Conservation (phyloP, 805 yeast genomes). For the Starmerella ratchasimensis region DNA sequence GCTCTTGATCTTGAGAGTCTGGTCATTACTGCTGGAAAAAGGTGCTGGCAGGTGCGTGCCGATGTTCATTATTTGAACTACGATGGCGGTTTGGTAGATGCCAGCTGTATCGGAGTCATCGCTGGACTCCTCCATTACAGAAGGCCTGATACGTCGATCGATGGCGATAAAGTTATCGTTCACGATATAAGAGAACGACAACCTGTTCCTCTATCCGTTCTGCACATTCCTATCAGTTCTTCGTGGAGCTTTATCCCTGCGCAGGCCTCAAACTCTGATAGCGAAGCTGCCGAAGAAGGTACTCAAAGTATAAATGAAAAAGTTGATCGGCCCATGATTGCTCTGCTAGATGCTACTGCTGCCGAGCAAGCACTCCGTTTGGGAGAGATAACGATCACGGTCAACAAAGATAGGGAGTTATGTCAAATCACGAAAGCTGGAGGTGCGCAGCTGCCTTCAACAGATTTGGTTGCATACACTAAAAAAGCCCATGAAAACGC, state of each 20-base stretch:
- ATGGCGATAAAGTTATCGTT: conserved; percentile 36
- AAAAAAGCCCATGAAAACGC: conserved; percentile 53
- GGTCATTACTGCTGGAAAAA: conserved; percentile 80
- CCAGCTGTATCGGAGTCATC: conserved; percentile 81
- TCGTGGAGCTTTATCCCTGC: conserved; percentile 71
- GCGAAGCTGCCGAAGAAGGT: conserved; percentile 47
- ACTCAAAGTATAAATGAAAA: conserved; percentile 46
- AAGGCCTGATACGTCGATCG: conserved; percentile 68
- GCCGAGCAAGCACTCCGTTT: conserved; percentile 65
- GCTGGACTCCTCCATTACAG: conserved; percentile 70
- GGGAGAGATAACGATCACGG: conserved; percentile 70
- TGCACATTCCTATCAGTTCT: conserved; percentile 82
- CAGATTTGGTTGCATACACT: conserved; percentile 52
- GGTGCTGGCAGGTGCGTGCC: conserved; percentile 84
- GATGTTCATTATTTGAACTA: conserved; percentile 78
- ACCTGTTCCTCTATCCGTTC: conserved; percentile 70
- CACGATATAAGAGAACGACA: conserved; percentile 67
- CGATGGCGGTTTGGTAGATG: conserved; percentile 89
- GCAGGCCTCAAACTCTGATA: conserved; percentile 1
- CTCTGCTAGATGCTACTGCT: conserved; percentile 51
- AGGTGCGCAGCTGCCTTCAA: conserved; percentile 69
- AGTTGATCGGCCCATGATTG: conserved; percentile 3
- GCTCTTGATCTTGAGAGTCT: conserved; percentile 83
- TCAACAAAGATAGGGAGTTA: conserved; percentile 79
- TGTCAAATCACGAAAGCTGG: conserved; percentile 87